Base-by-base conservation (phyloP, 108 stramenopile genomes). In the Pseudonitzschia pungens region DNA sequence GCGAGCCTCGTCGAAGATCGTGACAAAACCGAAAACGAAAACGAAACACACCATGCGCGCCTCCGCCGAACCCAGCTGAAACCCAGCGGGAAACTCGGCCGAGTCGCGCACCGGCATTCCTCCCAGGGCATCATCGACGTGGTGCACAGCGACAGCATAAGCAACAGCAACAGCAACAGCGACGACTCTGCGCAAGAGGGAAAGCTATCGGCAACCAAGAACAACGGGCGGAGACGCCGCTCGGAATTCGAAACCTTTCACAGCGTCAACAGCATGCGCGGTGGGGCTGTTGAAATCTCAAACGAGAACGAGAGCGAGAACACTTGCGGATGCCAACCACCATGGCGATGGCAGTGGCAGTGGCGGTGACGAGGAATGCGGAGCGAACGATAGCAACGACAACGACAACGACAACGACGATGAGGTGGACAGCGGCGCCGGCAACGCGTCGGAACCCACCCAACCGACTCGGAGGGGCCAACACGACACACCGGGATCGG, bases 121-220 rank as follows among this genome's bases (percentile, higher is more conserved):
- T 52, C 66, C 9, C 50, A 26, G 28, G 66, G 50, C 21, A 52
- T 51, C 40, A 52, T 52, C 45, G 40, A 52, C 45, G 50, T 68
- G 43, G 36, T 44, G 43, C 26, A 15, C 26, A 44, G 43, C 69
- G 58, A 41, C 24, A 32, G 33, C 65, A 14, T 48, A 22, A 29
- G 28, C 75, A 48, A 43, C 40, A 55, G 40, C 53, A 68, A 33
- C 21, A 26, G n/a, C 56, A 41, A 62, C 28, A 43, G 41, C 70
- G 50, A 27, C 51, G 59, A 28, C 8, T n/a, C n/a, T n/a, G n/a
- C n/a, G n/a, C n/a, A n/a, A n/a, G n/a, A n/a, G n/a, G n/a, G n/a
- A n/a, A n/a, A n/a, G n/a, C n/a, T 14, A 24, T 0, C 14, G 4
- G n/a, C 14, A 24, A 15, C 36, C 36, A 36, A 36, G 12, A 36